Conservation (phyloP, 2,329 filamentous ascomycete species). For the Talaromyces sp. region DNA sequence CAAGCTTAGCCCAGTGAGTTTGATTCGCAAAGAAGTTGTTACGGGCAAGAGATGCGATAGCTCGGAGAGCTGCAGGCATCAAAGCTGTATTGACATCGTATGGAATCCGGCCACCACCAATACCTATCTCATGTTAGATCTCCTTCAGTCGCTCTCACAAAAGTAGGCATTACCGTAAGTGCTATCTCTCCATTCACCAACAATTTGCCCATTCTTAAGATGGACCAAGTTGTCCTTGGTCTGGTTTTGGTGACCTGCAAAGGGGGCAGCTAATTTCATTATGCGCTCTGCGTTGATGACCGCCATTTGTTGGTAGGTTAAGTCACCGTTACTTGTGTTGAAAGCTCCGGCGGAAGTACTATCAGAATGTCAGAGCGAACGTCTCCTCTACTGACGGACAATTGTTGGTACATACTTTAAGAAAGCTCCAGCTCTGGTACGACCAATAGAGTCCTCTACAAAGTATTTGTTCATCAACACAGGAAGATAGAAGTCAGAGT, state of each 20-base stretch:
- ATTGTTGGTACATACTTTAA: slow-evolving; percentile 26
- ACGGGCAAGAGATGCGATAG: slow-evolving; percentile 53
- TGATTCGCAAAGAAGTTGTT: slow-evolving; percentile 46
- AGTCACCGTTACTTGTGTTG: slow-evolving; percentile 49
- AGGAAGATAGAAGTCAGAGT: slow-evolving; percentile 61
- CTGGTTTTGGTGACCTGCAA: slow-evolving; percentile 47
- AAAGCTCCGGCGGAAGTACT: slow-evolving; percentile 48
- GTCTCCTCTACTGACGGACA: not conserved
- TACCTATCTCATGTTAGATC: slow-evolving; percentile 22
- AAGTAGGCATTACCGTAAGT: slow-evolving; percentile 43
- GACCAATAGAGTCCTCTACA: slow-evolving; percentile 45
- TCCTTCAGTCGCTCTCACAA: not conserved
- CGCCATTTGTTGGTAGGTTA: slow-evolving; percentile 54
- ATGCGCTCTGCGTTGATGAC: slow-evolving; percentile 57
- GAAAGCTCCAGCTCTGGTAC: slow-evolving; percentile 36
- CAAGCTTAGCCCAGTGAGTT: slow-evolving; percentile 48
- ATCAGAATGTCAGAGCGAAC: slow-evolving; percentile 22
- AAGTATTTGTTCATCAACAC: slow-evolving; percentile 60
- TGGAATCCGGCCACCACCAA: slow-evolving; percentile 61
- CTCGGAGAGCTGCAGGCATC: slow-evolving; percentile 58
- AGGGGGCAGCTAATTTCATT: slow-evolving; percentile 54
- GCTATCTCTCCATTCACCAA: slow-evolving; percentile 64
- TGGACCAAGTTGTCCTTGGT: slow-evolving; percentile 55
- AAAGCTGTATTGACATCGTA: slow-evolving; percentile 65
- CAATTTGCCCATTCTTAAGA: slow-evolving; percentile 52